Evolutionary conservation across 352 stramenopile genomes (phyloP), one percentile per base, ranked within the genome.

Genomic region (Phytopythium litorale): DNA sequence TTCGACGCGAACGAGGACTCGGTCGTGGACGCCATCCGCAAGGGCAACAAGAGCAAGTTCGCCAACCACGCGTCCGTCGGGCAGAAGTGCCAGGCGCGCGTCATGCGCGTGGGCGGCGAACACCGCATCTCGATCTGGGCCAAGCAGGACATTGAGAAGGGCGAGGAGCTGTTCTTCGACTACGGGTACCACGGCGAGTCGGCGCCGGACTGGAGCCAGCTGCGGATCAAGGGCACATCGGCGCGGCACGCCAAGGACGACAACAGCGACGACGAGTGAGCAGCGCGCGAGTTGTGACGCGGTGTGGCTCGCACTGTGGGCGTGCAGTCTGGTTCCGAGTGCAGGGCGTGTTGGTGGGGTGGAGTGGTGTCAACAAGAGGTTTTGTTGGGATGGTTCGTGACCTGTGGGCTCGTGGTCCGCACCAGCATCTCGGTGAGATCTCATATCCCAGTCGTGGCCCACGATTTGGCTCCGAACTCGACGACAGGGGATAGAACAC

Each of bases 41-140:
- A 93, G 56, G 94, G 96, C 25, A 98, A 98, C 79, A 98, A 98
- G 75, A 93, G 87, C 56, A 88, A 92, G 54, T 98, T 96, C 60
- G 78, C 81, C 0, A 96, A 97, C 64, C 91, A 98, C 65, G 77
- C 66, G 19, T 65, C 55, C 25, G 68, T 69, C 30, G 56, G 75
- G 25, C 83, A 87, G 5, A 98, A 98, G 59, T 95, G 87, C 62
- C 78, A 82, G 53, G 73, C 89, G 1, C 91, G 89, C 63, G 81
- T 95, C 46, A 57, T 96, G 51, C 74, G 77, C 33, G 87, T 97
- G 2, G 83, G 88, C 40, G 91, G 92, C 12, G 84, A 97, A 54
- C 79, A 92, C 66, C 77, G 82, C 46, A 97, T 98, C 71, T 89
- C 79, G n/a, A 91, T 98, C 51, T 98, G 89, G 81, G 92, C 95